Evolutionary conservation across 495 filamentous ascomycete genomes (phyloP), one percentile per base, ranked within the genome.

Genomic region (Penicillium cinerascens): DNA sequence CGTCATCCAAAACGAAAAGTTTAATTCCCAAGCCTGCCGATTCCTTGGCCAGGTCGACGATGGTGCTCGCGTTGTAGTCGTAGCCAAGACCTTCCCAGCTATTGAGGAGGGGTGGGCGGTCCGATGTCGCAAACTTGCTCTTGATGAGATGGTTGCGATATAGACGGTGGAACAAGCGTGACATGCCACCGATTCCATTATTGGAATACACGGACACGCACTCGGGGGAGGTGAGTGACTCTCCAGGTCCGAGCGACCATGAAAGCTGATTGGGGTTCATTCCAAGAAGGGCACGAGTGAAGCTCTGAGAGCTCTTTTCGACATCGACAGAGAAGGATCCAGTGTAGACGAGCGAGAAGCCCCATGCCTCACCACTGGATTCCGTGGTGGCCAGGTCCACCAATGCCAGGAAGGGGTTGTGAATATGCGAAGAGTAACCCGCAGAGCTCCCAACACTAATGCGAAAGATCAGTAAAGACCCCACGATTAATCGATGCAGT

Each of bases 81-180:
- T 77, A 79, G 10, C 69, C 64, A 1, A 81, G 68, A n/a, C 78
- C 78, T 49, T 82, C 78, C 80, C 80, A 83, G 45, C 76, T 79
- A 65, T 83, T 83, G 5, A 82, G 66, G 8, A 83, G 64, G 0
- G 75, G 65, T 2, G 80, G 80, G 0, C 78, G 71, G 21, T 72
- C 72, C 17, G 66, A 50, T 2, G 63, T 70, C 3, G 78, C 78
- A 53, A 78, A 73, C 22, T 79, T 75, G 55, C 77, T 74, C 46
- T 73, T 70, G 46, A 80, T 79, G 10, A 83, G 68, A 52, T 83
- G 75, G 33, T 79, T 78, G 16, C 76, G 73, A 56, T 78, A 83
- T 6, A 82, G 64, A 4, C 74, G 65, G 42, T 82, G 79, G 48
- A 81, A 70, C 6, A 71, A 72, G 20, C 76, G 72, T 0, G 78